Base-by-base conservation (phyloP, 2,329 filamentous ascomycete species). In the Phaeophleospora eucalypticola region DNA sequence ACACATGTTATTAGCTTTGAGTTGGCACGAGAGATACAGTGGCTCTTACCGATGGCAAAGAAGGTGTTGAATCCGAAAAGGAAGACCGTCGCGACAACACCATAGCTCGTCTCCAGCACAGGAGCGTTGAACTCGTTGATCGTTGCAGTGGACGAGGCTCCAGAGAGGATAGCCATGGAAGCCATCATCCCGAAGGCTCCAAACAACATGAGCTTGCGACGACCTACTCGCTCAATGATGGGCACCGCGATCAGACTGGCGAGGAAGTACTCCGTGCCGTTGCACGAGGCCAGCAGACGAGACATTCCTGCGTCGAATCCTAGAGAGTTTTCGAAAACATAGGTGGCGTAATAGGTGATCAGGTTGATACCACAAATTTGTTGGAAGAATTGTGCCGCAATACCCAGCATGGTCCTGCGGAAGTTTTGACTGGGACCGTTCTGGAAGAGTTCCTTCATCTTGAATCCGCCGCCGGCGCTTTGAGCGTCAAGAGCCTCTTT, bases 61-160 rank as follows among this genome's bases (percentile, higher is more conserved):
- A 80, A 82, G 3, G 81, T 80, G 58, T 85, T 86, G 66, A 84
- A 86, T 2, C 80, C 75, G 67, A 86, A 86, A 9, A 86, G 50
- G 46, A 82, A 82, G 4, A 84, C 81, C 17, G 33, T 36, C 6
- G 33, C 33, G 33, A 36, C n/a, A 15, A 36, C 33, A 16, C 33
- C 33, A 15, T 36, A 36, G 33, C 33, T 36, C 33, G 33, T 36
- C 14, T 36, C 33, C n/a, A 36, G 33, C 33, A 36, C 33, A 7
- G 33, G 33, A 54, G 4, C 55, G 54, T 12, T 39, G 43, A 20
- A 36, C 68, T 4, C 48, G 36, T 4, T 45, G 57, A 1, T 56
- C 14, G 2, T 55, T 60, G 29, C 55, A 62, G 1, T 68, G 66
- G 19, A 71, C 68, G 19, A 71, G 53, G 65, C 66, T 8, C 57